These are phyloP conservation scores for Arachis monticola DNA, from an alignment of 331 rosid genomes.

Conservation along the genomic window DNA sequence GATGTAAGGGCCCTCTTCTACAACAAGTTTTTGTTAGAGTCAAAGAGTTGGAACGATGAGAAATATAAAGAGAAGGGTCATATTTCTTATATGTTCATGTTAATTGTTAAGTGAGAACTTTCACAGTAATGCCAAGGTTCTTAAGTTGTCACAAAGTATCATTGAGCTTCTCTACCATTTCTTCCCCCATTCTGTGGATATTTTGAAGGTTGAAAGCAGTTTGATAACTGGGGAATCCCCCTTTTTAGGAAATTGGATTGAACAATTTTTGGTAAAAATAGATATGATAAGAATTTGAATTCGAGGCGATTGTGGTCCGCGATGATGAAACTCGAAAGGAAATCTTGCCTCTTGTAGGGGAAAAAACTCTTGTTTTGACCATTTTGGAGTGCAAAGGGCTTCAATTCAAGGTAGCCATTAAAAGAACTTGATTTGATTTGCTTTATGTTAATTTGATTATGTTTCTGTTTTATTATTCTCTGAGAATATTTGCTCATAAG, in stretches of 20 bases:
- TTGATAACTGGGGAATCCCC: conserved; percentile 62
- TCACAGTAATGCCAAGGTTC: conserved; percentile 57
- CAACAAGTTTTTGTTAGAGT: conserved; percentile 50
- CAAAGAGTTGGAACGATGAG: background rate
- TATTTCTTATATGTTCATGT: conserved; percentile 49
- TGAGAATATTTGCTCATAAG: too few species aligned
- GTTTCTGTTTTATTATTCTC: background rate
- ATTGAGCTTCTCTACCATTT: conserved; percentile 60
- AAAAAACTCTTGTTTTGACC: conserved; percentile 64
- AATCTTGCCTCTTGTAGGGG: conserved; percentile 43
- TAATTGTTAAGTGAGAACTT: conserved; percentile 56
- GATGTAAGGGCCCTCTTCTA: conserved; percentile 64
- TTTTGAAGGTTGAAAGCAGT: conserved; percentile 62
- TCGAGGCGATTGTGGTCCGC: conserved; percentile 65
- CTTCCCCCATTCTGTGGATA: conserved; percentile 61
- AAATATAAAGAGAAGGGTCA: conserved; percentile 40
- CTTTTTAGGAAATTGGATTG: conserved; percentile 49
- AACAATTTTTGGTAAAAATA: conserved; percentile 52
- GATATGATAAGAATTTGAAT: conserved; percentile 40
- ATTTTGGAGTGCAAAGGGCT: conserved; percentile 73
- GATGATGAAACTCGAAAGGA: conserved; percentile 48
- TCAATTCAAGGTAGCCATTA: conserved; percentile 62
- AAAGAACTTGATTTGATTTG: background rate
- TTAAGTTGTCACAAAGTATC: conserved; percentile 60
- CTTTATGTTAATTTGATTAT: background rate